Evolutionary conservation across 2,329 filamentous ascomycete species (phyloP).

Genomic region (Diaporthe sp.): DNA sequence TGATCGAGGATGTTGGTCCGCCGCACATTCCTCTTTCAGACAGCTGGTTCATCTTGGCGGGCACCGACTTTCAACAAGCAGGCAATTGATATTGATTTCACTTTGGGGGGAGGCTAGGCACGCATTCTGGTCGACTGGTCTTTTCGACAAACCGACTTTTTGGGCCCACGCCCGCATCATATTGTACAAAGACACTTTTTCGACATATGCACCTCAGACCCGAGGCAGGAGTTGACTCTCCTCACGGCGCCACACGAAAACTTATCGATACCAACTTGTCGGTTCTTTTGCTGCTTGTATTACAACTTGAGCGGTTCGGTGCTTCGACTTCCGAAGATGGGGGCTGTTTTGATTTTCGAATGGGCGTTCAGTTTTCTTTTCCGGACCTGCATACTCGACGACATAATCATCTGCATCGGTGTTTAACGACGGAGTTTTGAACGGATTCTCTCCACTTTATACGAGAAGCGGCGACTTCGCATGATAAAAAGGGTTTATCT

Average conservation of each 20-base stretch:
- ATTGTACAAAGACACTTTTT: slow-evolving; percentile 48
- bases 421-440: slow-evolving; percentile 57
- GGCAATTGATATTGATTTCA: slow-evolving; percentile 55
- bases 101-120: slow-evolving; percentile 48
- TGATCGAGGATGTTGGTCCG: slow-evolving; percentile 47
- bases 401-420: slow-evolving; percentile 55
- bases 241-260: slow-evolving; percentile 44
- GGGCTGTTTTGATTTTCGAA: slow-evolving; percentile 55
- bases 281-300: slow-evolving; percentile 40
- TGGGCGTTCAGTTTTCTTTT: slow-evolving; percentile 49
- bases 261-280: slow-evolving; percentile 46
- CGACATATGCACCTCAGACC: slow-evolving; percentile 47
- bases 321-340: slow-evolving; percentile 52
- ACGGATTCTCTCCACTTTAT: slow-evolving; percentile 43
- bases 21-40: slow-evolving; percentile 48
- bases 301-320: slow-evolving; percentile 45
- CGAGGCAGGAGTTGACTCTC: slow-evolving; percentile 41
- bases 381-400: slow-evolving; percentile 37
- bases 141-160: slow-evolving; percentile 39
- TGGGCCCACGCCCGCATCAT: slow-evolving; percentile 37
- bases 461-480: slow-evolving; percentile 50
- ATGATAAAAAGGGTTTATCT: slow-evolving; percentile 59
- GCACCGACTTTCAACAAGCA: slow-evolving; percentile 53
- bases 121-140: slow-evolving; percentile 43
- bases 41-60: slow-evolving; percentile 62